phyloP scores from a whole-genome alignment of 179 eudicot genomes.

The Kewa caespitosa region DNA sequence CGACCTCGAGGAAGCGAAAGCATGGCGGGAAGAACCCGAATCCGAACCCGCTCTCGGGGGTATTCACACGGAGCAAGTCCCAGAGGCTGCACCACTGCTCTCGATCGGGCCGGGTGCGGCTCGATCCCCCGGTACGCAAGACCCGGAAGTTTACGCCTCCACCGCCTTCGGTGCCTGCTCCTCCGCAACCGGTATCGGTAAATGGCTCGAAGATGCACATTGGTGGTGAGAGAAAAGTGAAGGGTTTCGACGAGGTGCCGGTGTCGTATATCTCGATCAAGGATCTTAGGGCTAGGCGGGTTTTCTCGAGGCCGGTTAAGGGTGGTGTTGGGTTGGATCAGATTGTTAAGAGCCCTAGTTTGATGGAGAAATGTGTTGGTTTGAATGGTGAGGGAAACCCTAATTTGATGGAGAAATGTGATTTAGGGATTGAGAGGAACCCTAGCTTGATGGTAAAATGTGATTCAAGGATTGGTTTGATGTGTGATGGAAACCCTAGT shows the following conservation, averaged over 20 bases:
- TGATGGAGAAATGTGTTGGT: neutral
- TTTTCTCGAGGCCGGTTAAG: conserved; percentile 39
- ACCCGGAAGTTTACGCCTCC: neutral
- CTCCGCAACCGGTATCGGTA: neutral
- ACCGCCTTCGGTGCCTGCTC: too few relatives aligned
- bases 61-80: conserved; percentile 47
- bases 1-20: conserved; percentile 40
- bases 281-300: conserved; percentile 60
- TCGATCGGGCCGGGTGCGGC: conserved; percentile 43
- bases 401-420: neutral
- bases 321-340: neutral
- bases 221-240: neutral
- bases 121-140: conserved; percentile 23
- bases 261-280: conserved; percentile 24
- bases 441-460: conserved; percentile 7
- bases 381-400: neutral
- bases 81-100: conserved; percentile 32
- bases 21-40: too few relatives aligned
- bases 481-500: neutral
- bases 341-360: conserved; percentile 8
- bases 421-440: neutral
- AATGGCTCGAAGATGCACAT: neutral
- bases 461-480: neutral
- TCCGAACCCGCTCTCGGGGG: conserved; percentile 31
- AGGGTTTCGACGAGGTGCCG: too few relatives aligned